Conservation (phyloP, 2,329 filamentous ascomycete species). For the Elsinoe arachidis region DNA sequence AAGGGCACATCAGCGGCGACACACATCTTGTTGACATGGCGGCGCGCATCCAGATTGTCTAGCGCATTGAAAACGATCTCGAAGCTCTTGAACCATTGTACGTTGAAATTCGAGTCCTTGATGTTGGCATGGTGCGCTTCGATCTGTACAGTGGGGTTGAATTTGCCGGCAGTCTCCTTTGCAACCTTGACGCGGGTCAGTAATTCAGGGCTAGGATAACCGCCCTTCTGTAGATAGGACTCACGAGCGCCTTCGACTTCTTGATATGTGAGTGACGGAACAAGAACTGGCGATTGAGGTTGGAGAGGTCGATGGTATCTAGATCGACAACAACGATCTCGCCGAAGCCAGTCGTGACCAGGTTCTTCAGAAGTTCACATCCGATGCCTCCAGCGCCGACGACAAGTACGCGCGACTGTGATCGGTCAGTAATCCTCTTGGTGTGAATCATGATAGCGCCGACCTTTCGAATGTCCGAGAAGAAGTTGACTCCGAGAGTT, state of each 20-base stretch:
- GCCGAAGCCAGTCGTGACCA: conserved; percentile 83
- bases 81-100: conserved; percentile 81
- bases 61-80: conserved; percentile 89
- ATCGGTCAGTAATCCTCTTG: conserved; percentile 22
- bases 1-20: conserved; percentile 81
- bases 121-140: conserved; percentile 90
- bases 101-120: conserved; percentile 77
- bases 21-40: conserved; percentile 97
- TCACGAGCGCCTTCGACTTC: conserved; percentile 84
- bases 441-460: conserved; percentile 10
- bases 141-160: conserved; percentile 82
- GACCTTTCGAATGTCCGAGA: conserved; percentile 55
- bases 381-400: conserved; percentile 96
- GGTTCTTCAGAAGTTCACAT: conserved; percentile 94
- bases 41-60: conserved; percentile 86
- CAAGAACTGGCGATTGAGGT: conserved; percentile 94
- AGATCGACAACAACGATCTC: conserved; percentile 93
- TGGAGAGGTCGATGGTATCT: conserved; percentile 96
- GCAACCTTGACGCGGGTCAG: conserved; percentile 56
- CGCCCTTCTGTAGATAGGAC: conserved; percentile 24
- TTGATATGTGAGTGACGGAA: conserved; percentile 97
- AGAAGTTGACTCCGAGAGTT: conserved; percentile 61
- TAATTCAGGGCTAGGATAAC: neutral
- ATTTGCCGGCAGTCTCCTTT: conserved; percentile 79
- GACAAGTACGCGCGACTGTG: conserved; percentile 76